Conservation (phyloP, 2,329 filamentous ascomycete genomes). For the Metarhizium sp. region DNA sequence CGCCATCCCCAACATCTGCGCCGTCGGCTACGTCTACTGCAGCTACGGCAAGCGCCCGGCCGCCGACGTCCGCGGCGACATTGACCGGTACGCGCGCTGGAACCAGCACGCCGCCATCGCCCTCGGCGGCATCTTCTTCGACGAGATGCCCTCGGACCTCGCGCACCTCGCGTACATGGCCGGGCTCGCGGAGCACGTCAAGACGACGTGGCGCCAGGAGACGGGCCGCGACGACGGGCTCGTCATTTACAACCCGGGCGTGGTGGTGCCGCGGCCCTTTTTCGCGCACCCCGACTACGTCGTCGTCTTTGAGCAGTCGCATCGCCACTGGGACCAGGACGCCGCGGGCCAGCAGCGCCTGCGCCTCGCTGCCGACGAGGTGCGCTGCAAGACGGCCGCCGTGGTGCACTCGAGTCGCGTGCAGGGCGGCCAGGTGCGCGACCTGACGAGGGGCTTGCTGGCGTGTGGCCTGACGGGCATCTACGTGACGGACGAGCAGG, state of each 20-base stretch:
- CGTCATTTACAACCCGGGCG: conserved; percentile 35
- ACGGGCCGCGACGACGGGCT: conserved; percentile 2
- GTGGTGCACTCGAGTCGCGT: neutral
- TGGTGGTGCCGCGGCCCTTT: conserved; percentile 29
- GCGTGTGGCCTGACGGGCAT: conserved; percentile 9
- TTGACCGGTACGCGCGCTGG: conserved; percentile 36
- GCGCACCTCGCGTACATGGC: conserved; percentile 14
- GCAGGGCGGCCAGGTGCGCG: neutral
- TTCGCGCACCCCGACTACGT: conserved; percentile 31
- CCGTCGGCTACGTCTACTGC: conserved; percentile 22
- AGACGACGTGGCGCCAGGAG: conserved; percentile 7
- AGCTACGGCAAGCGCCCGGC: conserved; percentile 16
- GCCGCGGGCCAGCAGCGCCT: neutral
- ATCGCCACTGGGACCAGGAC: conserved; percentile 8
- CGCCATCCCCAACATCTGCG: conserved; percentile 14
- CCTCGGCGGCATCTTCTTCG: conserved; percentile 38
- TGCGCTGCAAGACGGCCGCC: neutral
- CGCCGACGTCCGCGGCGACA: conserved; percentile 22
- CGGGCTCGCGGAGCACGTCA: conserved; percentile 15
- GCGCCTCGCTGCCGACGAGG: neutral
- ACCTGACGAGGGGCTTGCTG: neutral
- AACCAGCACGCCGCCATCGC: conserved; percentile 20
- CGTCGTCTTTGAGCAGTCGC: conserved; percentile 31
- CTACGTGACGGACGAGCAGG: conserved; percentile 11
- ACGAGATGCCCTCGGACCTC: conserved; percentile 30